These are phyloP conservation scores for Myriangium duriaei DNA, from an alignment of 2,329 filamentous ascomycete genomes.

Conservation along the genomic window DNA sequence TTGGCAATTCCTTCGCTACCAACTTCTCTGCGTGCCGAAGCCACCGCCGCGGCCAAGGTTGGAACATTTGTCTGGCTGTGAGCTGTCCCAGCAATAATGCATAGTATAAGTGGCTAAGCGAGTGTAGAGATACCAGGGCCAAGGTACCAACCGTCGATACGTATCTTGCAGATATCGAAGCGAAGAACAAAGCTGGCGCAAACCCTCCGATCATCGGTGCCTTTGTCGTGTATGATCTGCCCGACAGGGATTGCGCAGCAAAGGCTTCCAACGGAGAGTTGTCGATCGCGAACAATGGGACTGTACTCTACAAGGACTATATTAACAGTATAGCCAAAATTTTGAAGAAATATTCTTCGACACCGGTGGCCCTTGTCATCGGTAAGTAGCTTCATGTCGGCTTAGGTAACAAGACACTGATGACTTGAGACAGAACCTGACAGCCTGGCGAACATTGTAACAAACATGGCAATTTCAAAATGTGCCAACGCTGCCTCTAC, in stretches of 20 bases:
- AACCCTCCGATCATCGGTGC: constrained; percentile 34
- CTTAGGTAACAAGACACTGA: too few relatives aligned
- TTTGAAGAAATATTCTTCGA: constrained; percentile 41
- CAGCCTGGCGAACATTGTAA: constrained; percentile 50
- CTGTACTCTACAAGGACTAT: constrained; percentile 41
- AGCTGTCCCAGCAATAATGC: constrained; percentile 11
- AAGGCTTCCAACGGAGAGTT: constrained; percentile 52
- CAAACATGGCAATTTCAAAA: constrained; percentile 42
- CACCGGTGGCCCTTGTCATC: constrained; percentile 38
- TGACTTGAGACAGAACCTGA: constrained; percentile 42
- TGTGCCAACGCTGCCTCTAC: constrained; percentile 42
- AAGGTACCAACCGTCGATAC: constrained; percentile 39
- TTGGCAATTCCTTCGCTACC: constrained; percentile 51
- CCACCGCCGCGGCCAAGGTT: constrained; percentile 36
- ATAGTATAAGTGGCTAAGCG: neutral
- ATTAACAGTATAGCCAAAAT: constrained; percentile 43
- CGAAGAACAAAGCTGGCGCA: constrained; percentile 35
- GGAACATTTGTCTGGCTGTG: constrained; percentile 40
- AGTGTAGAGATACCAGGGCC: constrained; percentile 30
- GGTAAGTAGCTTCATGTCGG: constrained; percentile 24
- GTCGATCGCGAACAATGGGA: constrained; percentile 39
- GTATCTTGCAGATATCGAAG: constrained; percentile 36
- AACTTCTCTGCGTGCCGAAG: constrained; percentile 40
- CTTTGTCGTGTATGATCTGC: constrained; percentile 52
- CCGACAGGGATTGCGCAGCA: constrained; percentile 51